Conservation (phyloP, 2,329 filamentous ascomycete genomes). For the Alternaria longipes region DNA sequence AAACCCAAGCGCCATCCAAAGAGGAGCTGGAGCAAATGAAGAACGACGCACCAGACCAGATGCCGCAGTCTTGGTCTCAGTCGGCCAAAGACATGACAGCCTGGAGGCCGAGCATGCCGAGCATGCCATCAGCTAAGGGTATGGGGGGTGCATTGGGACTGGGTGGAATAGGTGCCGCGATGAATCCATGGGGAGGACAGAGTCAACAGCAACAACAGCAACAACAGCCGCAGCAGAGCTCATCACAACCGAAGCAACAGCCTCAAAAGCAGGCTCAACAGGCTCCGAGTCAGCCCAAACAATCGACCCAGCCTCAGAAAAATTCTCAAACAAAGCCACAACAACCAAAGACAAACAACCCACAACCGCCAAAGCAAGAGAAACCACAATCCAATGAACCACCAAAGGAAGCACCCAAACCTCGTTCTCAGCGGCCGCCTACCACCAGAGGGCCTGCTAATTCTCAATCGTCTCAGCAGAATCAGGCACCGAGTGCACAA, state of each 20-base stretch:
- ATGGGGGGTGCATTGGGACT: conserved; percentile 36
- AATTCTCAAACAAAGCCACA: conserved; percentile 5
- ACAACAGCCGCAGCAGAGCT: conserved; percentile 13
- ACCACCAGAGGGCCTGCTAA: conserved; percentile 8
- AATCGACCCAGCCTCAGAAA: conserved; percentile 4
- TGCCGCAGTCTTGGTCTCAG: conserved; percentile 47
- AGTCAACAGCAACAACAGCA: conserved; percentile 12
- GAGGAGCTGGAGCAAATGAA: conserved; percentile 50
- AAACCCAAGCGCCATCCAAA: conserved; percentile 42
- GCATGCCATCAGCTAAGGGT: conserved; percentile 37
- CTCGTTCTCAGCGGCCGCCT: conserved; percentile 15
- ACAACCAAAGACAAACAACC: conserved; percentile 4
- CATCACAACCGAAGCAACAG: conserved; percentile 11
- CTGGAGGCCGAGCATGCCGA: conserved; percentile 42
- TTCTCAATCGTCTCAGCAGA: not conserved
- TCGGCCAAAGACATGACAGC: conserved; percentile 45
- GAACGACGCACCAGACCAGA: conserved; percentile 43
- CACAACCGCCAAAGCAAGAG: conserved; percentile 26
- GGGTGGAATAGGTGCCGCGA: conserved; percentile 22
- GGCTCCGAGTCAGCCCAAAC: not conserved
- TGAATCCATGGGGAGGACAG: conserved; percentile 21
- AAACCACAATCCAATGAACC: conserved; percentile 16
- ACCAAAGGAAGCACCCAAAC: conserved; percentile 27
- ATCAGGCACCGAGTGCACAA: conserved; percentile 6
- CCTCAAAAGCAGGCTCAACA: not conserved